Conservation (phyloP, 2,329 filamentous ascomycete genomes). For the Sarocladium strictum region DNA sequence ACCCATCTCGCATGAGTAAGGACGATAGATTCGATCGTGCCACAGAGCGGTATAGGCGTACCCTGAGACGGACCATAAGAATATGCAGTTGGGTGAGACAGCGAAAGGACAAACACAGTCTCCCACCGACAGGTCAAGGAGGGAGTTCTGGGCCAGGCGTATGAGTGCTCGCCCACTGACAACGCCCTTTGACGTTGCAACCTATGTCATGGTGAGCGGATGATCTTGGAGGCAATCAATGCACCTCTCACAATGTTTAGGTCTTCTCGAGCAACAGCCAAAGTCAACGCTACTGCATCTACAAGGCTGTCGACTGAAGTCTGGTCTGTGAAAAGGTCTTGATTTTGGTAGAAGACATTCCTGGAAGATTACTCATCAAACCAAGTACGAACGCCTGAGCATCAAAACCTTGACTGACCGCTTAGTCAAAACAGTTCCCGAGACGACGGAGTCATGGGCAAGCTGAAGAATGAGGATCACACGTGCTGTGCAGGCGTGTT, state of each 20-base stretch:
- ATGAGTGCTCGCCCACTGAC: slow-evolving; percentile 53
- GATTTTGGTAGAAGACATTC: slow-evolving; percentile 75
- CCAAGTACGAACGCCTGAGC: too few relatives aligned
- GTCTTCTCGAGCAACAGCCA: slow-evolving; percentile 55
- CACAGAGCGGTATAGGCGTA: slow-evolving; percentile 51
- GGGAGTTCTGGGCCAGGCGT: slow-evolving; percentile 36
- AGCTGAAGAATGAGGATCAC: slow-evolving; percentile 54
- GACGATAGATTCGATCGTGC: slow-evolving; percentile 42
- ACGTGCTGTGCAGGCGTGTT: slow-evolving; percentile 44
- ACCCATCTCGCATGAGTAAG: slow-evolving; percentile 54
- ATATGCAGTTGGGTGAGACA: slow-evolving; percentile 12
- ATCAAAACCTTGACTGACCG: too few relatives aligned
- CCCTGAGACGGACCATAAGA: slow-evolving; percentile 38
- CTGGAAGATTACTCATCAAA: slow-evolving; percentile 34
- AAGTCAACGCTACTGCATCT: slow-evolving; percentile 67
- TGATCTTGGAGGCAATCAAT: too few relatives aligned
- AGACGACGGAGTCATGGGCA: slow-evolving; percentile 51
- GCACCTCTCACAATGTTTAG: slow-evolving; percentile 68
- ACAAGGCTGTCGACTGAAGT: slow-evolving; percentile 63
- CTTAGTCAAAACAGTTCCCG: slow-evolving; percentile 53
- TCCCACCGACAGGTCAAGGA: slow-evolving; percentile 23
- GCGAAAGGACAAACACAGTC: slow-evolving; percentile 20
- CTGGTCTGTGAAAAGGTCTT: slow-evolving; percentile 65
- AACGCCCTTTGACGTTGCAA: slow-evolving; percentile 68
- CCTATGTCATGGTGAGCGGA: too few relatives aligned